Conservation (phyloP, 2,329 filamentous ascomycete genomes). For the Exophiala spinifera region DNA sequence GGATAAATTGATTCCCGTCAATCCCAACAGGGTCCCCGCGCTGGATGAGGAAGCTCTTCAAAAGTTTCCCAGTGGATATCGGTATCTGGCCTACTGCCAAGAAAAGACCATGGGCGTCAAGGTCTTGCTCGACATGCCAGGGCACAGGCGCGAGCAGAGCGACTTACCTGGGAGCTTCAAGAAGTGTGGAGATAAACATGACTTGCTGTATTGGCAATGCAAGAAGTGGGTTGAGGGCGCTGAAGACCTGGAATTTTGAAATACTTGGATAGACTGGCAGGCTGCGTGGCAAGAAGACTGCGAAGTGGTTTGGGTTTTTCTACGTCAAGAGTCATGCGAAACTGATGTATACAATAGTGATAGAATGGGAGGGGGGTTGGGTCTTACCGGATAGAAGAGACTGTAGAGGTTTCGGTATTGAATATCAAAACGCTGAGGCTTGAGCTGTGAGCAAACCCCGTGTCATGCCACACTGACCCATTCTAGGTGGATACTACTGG, state of each 20-base stretch:
- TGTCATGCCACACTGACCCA: no score
- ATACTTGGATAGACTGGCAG: no score
- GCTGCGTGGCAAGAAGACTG: no score
- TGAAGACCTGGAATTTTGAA: not conserved
- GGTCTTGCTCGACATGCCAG: conserved; percentile 45
- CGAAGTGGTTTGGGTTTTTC: no score
- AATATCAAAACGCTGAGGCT: no score
- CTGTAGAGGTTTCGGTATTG: no score
- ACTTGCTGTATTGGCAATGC: conserved; percentile 44
- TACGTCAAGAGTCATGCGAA: no score
- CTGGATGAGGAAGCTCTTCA: conserved; percentile 42
- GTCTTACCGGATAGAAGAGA: no score
- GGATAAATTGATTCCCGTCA: conserved; percentile 49
- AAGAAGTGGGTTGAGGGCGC: conserved; percentile 46
- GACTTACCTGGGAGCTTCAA: conserved; percentile 22
- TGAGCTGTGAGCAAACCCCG: no score
- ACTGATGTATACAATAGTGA: no score
- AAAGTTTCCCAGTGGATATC: conserved; percentile 45
- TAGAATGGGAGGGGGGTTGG: no score
- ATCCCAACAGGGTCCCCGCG: conserved; percentile 42
- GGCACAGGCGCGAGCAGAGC: conserved; percentile 21
- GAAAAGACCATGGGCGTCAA: conserved; percentile 47
- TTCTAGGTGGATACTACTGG: no score
- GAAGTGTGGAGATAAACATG: conserved; percentile 44
- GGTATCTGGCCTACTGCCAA: conserved; percentile 46